Conservation (phyloP, 257 asterid species). For the Lithospermum erythrorhizon region DNA sequence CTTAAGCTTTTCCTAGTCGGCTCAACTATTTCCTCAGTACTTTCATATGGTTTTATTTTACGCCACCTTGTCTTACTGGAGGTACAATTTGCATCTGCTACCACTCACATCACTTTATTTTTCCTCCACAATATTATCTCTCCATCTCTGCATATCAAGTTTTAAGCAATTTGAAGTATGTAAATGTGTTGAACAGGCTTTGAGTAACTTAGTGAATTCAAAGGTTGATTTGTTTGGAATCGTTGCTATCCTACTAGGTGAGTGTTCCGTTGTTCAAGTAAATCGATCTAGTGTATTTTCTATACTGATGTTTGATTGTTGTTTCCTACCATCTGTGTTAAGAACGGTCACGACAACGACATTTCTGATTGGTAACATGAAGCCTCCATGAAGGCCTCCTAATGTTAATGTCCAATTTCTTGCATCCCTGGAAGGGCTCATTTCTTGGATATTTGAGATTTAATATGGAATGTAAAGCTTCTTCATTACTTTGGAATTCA, state of each 20-base stretch:
- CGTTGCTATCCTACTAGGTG: slow-evolving; percentile 34
- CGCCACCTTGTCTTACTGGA: slow-evolving; percentile 27
- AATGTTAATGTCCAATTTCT: background rate
- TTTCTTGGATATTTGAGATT: too few relatives aligned
- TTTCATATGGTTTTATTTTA: slow-evolving; percentile 31
- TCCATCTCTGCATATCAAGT: too few relatives aligned
- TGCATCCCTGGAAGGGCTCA: too few relatives aligned
- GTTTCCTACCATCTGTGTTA: slow-evolving; percentile 3
- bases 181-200: slow-evolving; percentile 1
- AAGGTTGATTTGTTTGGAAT: background rate
- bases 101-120: background rate
- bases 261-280: too few relatives aligned
- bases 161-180: too few relatives aligned
- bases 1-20: slow-evolving; percentile 58
- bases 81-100: slow-evolving; percentile 24
- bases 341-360: slow-evolving; percentile 23
- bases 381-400: slow-evolving; percentile 39
- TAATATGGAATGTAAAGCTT: too few relatives aligned
- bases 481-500: too few relatives aligned
- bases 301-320: too few relatives aligned
- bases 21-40: slow-evolving; percentile 41
- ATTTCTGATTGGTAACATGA: slow-evolving; percentile 63
- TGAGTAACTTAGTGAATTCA: background rate
- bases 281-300: too few relatives aligned
- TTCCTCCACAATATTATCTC: too few relatives aligned